phyloP scores from a whole-genome alignment of 352 stramenopile genomes.

The Phytophthora agathidicida region DNA sequence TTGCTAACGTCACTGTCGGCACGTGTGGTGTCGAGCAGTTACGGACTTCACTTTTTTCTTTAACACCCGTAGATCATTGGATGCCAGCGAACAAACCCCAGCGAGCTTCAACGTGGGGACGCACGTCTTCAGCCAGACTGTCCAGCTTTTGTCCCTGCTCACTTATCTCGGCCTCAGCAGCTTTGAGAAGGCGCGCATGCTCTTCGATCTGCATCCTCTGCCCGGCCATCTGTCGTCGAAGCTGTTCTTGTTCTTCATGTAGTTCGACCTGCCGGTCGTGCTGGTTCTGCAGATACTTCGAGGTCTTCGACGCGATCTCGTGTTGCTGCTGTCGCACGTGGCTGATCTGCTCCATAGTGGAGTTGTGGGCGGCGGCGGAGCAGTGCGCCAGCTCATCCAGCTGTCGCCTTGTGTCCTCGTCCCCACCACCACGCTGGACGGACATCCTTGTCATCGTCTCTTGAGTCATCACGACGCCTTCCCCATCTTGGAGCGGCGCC shows the following conservation, averaged over 20 bases:
- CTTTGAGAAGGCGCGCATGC: constrained; percentile 2
- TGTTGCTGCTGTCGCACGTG: not conserved
- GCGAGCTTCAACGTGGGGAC: constrained; percentile 1
- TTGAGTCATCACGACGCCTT: not conserved
- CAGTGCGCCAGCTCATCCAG: constrained; percentile 4
- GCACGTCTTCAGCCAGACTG: not conserved
- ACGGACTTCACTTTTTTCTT: constrained; percentile 1
- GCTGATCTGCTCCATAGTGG: constrained; percentile 1
- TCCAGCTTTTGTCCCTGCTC: constrained; percentile 5
- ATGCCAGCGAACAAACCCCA: constrained; percentile 1
- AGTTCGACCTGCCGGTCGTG: not conserved
- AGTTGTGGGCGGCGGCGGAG: constrained; percentile 1
- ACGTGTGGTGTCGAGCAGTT: too few relatives aligned
- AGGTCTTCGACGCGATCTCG: not conserved
- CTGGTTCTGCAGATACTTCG: not conserved
- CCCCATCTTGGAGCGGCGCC: not conserved
- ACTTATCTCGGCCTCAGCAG: constrained; percentile 3
- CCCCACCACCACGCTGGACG: not conserved
- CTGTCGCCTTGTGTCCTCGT: not conserved
- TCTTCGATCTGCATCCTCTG: constrained; percentile 9
- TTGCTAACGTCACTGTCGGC: not conserved
- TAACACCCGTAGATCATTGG: not conserved
- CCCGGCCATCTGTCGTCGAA: constrained; percentile 2
- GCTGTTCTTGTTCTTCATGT: constrained; percentile 2
- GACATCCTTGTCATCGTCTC: constrained; percentile 1